Base-by-base conservation (phyloP, 345 rosid genomes). In the Syzygium aromaticum region DNA sequence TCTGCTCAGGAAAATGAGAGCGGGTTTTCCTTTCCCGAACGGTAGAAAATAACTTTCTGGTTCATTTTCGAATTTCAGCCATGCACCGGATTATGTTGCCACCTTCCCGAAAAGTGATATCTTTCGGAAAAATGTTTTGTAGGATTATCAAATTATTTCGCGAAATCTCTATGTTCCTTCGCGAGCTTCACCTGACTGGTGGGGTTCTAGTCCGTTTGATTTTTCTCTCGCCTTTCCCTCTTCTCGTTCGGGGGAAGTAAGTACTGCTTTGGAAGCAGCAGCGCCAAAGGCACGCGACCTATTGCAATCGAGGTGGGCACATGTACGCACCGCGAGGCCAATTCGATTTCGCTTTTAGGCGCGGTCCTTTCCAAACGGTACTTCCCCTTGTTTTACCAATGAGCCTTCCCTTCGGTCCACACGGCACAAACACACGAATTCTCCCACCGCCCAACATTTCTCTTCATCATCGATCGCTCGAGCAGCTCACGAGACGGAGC, bases 201-300 rank as follows among this genome's bases (percentile, higher is more conserved):
- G 19, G 33, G 73, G 9, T 13, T n/a, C 73, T n/a, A n/a, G 1
- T 17, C 17, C 33, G 61, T 17, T 33, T 67, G 17, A 67, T 67
- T 33, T 33, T 33, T 4, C 80, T 4, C 1, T 67, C 21, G 6
- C 5, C 11, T 3, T 5, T 2, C 16, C 3, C 19, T 3, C 1
- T 30, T 30, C n/a, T 11, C 17, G 19, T 16, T 5, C 2, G 7
- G 28, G 19, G 19, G 25, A 73, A 17, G n/a, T n/a, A n/a, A 73
- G 1, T 11, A 33, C 1, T 8, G 21, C 80, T 21, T 21, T 17
- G 49, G 46, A 19, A 33, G 80, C 10, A 33, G 49, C 80, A 0
- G 6, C 8, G 10, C 46, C 1, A 11, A 73, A 40, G 77, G 40
- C 43, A 30, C 1, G 6, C 6, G 43, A 40, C 43, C 43, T 40